These are phyloP conservation scores for Xylariaceae sp. DNA, from an alignment of 2,329 filamentous ascomycete genomes.

Conservation along the genomic window DNA sequence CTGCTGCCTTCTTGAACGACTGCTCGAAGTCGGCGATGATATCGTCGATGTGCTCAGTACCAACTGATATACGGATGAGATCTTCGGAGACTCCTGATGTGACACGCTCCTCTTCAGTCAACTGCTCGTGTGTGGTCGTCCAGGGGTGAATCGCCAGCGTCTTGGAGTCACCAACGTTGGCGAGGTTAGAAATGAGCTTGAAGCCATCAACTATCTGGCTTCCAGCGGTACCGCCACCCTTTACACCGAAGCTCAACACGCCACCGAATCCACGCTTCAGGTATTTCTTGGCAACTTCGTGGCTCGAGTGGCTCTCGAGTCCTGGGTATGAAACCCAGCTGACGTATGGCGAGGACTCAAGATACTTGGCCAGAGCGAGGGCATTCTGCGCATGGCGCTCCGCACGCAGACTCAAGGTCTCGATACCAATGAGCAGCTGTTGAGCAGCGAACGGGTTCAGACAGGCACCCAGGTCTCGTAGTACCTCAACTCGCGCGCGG, in stretches of 20 bases:
- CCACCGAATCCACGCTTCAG: conserved; percentile 81
- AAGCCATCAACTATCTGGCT: conserved; percentile 89
- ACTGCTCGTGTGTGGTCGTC: conserved; percentile 92
- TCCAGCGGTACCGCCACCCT: conserved; percentile 79
- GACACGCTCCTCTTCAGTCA: conserved; percentile 71
- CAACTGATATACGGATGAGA: conserved; percentile 90
- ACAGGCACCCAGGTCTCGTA: conserved; percentile 78
- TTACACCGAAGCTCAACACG: conserved; percentile 89
- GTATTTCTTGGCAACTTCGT: conserved; percentile 82
- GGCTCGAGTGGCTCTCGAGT: conserved; percentile 73
- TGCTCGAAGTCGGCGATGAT: conserved; percentile 96
- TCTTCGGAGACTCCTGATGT: conserved; percentile 84
- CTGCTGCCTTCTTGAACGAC: conserved; percentile 65
- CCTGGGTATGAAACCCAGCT: conserved; percentile 94
- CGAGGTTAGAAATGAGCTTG: conserved; percentile 91
- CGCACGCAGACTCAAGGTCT: conserved; percentile 82
- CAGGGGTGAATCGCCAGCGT: conserved; percentile 93
- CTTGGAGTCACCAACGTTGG: conserved; percentile 95
- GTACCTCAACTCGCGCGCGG: conserved; percentile 80
- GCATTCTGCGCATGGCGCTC: conserved; percentile 88
- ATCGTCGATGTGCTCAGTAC: conserved; percentile 94
- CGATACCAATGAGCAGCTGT: conserved; percentile 81
- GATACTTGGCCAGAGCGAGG: conserved; percentile 72
- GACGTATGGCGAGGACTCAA: conserved; percentile 79
- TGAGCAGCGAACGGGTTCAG: conserved; percentile 91